phyloP scores from a whole-genome alignment of 2,329 filamentous ascomycete species.

The Thielaviopsis punctulata region DNA sequence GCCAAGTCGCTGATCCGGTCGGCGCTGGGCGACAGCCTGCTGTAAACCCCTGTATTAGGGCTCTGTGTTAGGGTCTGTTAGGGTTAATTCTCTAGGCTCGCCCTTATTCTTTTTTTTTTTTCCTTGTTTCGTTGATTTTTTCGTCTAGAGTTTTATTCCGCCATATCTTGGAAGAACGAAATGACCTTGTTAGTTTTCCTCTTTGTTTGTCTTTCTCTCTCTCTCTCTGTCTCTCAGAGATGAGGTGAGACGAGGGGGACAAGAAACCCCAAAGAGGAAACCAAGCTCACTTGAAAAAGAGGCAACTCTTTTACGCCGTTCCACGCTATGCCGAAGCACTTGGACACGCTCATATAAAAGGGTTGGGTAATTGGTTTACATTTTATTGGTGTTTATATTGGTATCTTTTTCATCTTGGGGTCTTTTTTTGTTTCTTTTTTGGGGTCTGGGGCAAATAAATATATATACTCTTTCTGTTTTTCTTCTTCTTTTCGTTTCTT shows the following conservation, averaged over 20 bases:
- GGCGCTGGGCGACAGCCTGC: constrained; percentile 75
- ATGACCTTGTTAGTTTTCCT: background rate
- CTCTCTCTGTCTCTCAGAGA: background rate
- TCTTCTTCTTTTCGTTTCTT: background rate
- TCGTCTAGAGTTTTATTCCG: background rate
- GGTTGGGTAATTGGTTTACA: constrained; percentile 6
- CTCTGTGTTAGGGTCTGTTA: no score
- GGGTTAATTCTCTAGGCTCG: background rate
- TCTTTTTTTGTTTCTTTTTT: no score
- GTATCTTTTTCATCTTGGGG: constrained; percentile 6
- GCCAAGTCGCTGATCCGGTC: constrained; percentile 85
- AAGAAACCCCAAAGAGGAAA: no score
- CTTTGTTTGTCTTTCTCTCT: background rate
- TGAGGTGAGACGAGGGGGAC: no score
- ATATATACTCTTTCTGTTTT: background rate
- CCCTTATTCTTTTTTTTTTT: background rate
- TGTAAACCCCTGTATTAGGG: no score
- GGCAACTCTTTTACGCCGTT: constrained; percentile 11
- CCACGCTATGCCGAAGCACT: constrained; percentile 13
- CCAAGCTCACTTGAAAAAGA: no score
- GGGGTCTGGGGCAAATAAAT: background rate
- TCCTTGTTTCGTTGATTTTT: background rate
- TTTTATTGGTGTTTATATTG: background rate
- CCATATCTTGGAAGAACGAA: constrained; percentile 11
- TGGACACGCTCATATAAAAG: constrained; percentile 10